Evolutionary conservation across 768 basidiomycete species (phyloP).

Genomic region (Tricholoma terreum): DNA sequence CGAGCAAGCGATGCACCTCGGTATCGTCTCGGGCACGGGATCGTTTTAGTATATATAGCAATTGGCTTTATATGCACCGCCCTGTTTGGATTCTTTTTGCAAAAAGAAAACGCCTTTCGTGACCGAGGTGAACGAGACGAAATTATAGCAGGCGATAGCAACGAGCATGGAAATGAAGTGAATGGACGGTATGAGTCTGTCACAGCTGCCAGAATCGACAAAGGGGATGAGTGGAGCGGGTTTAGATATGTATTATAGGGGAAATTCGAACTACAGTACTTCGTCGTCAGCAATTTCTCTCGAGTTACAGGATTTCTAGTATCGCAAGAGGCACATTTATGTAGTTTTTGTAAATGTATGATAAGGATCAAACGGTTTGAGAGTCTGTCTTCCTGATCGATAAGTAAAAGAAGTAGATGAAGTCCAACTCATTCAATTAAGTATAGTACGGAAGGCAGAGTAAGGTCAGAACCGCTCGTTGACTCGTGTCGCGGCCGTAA

Average conservation of each 20-base stretch:
- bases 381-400: background rate
- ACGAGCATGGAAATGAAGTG: slow-evolving; percentile 39
- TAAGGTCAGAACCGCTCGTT: slow-evolving; percentile 21
- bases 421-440: slow-evolving; percentile 16
- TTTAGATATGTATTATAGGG: slow-evolving; percentile 59
- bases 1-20: slow-evolving; percentile 61
- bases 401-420: slow-evolving; percentile 2
- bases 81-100: slow-evolving; percentile 45
- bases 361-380: background rate
- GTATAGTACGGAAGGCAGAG: slow-evolving; percentile 30
- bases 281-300: slow-evolving; percentile 3
- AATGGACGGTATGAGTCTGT: slow-evolving; percentile 55
- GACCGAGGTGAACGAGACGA: slow-evolving; percentile 71
- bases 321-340: too few relatives aligned
- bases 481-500: slow-evolving; percentile 41
- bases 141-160: slow-evolving; percentile 49
- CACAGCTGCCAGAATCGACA: slow-evolving; percentile 56
- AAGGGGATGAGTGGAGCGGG: slow-evolving; percentile 77
- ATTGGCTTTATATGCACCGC: slow-evolving; percentile 58
- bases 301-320: too few relatives aligned
- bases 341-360: too few relatives aligned
- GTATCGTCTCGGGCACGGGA: slow-evolving; percentile 67
- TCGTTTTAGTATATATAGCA: slow-evolving; percentile 66
- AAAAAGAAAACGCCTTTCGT: slow-evolving; percentile 56
- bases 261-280: background rate